These are phyloP conservation scores for Aschersonia sp. DNA, from an alignment of 2,329 filamentous ascomycete genomes.

Conservation along the genomic window DNA sequence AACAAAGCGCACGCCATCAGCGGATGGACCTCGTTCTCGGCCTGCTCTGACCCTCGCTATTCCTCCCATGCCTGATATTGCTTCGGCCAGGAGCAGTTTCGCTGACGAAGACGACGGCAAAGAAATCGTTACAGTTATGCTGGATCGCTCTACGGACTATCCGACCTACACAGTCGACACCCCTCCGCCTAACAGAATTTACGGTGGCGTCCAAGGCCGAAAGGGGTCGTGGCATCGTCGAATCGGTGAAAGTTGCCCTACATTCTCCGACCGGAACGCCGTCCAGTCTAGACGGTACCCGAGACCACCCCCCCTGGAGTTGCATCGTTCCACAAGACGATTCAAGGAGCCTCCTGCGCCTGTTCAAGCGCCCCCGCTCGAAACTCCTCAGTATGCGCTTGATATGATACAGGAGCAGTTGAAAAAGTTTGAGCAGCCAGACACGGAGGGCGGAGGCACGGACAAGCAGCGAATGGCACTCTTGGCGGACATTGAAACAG, in stretches of 20 bases:
- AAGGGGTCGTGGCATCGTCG: constrained; percentile 34
- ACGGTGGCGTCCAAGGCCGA: constrained; percentile 5
- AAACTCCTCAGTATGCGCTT: constrained; percentile 34
- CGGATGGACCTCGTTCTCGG: not conserved
- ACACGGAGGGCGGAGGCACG: constrained; percentile 18
- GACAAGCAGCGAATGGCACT: constrained; percentile 30
- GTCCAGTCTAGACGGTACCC: constrained; percentile 34
- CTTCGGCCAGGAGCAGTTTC: not conserved
- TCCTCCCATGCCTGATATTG: not conserved
- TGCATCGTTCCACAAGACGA: constrained; percentile 27
- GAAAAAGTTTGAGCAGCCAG: constrained; percentile 28
- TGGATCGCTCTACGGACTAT: constrained; percentile 18
- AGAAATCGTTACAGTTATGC: constrained; percentile 28
- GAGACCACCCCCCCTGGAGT: constrained; percentile 39
- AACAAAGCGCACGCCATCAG: not conserved
- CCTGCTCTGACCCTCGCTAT: not conserved
- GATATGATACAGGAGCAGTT: constrained; percentile 37
- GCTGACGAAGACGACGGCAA: constrained; percentile 13
- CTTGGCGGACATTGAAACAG: constrained; percentile 43
- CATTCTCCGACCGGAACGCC: constrained; percentile 39
- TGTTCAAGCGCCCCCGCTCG: constrained; percentile 35
- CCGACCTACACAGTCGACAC: constrained; percentile 2
- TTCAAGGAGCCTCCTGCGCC: constrained; percentile 29
- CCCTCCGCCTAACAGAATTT: constrained; percentile 2
- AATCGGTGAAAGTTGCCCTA: constrained; percentile 41